These are phyloP conservation scores for Blastomyces silverae DNA, from an alignment of 2,329 filamentous ascomycete species.

Conservation along the genomic window DNA sequence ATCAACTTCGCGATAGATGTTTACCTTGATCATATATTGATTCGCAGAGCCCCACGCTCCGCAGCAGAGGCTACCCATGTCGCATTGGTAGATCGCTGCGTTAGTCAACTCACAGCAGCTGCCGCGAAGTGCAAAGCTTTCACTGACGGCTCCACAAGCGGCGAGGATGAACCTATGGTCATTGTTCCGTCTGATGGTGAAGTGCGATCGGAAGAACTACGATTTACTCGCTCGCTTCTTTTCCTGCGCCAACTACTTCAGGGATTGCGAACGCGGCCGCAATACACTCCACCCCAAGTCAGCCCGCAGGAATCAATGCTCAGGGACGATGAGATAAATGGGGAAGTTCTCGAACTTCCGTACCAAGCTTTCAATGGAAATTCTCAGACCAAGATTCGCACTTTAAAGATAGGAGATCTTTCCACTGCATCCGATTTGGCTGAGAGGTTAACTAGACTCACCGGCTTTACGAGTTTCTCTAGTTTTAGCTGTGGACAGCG, in stretches of 20 bases:
- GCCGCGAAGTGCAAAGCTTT: conserved; percentile 52
- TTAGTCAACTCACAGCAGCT: conserved; percentile 60
- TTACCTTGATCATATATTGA: conserved; percentile 54
- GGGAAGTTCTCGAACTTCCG: conserved; percentile 59
- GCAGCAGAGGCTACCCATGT: conserved; percentile 57
- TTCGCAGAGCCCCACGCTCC: conserved; percentile 38
- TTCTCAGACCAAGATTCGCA: conserved; percentile 53
- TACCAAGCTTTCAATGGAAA: conserved; percentile 67
- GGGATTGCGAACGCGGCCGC: conserved; percentile 45
- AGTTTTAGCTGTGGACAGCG: conserved; percentile 63
- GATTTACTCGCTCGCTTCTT: conserved; percentile 62
- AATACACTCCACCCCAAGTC: conserved; percentile 56
- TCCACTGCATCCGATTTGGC: conserved; percentile 67
- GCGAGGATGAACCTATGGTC: conserved; percentile 50
- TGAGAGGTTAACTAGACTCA: conserved; percentile 59
- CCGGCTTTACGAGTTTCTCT: conserved; percentile 68
- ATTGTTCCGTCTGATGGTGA: conserved; percentile 47
- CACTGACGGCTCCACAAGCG: conserved; percentile 39
- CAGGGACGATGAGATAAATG: conserved; percentile 50
- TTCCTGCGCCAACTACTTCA: conserved; percentile 62
- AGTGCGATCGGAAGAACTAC: conserved; percentile 50
- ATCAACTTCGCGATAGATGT: conserved; percentile 66
- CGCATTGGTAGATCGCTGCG: conserved; percentile 64
- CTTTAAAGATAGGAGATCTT: conserved; percentile 59
- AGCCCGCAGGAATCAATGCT: conserved; percentile 53